Evolutionary conservation across 352 stramenopile genomes (phyloP).

Genomic region (Globisporangium mamillatum): DNA sequence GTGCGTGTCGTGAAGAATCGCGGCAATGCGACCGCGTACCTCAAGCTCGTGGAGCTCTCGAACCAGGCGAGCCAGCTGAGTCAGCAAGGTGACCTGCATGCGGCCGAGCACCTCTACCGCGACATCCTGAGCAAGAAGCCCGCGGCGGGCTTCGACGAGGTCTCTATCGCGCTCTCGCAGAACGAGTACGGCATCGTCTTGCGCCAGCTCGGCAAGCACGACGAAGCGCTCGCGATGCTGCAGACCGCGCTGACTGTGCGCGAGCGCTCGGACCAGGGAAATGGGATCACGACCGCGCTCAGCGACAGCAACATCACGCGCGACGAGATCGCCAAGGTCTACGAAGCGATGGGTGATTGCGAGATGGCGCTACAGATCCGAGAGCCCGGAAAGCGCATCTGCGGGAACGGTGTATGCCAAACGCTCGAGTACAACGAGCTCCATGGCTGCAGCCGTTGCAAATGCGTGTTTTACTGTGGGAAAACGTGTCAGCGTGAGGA

Average conservation of each 20-base stretch:
- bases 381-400: conserved; percentile 46
- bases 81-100: conserved; percentile 33
- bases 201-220: conserved; percentile 39
- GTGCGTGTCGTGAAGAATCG: conserved; percentile 26
- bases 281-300: conserved; percentile 34
- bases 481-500: conserved; percentile 61
- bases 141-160: conserved; percentile 51
- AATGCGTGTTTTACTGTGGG: conserved; percentile 68
- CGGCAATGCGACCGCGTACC: conserved; percentile 38
- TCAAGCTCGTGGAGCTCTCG: conserved; percentile 42
- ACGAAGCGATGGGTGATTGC: conserved; percentile 60
- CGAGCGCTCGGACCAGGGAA: conserved; percentile 32
- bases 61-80: conserved; percentile 44
- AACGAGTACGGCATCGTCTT: conserved; percentile 49
- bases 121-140: conserved; percentile 41
- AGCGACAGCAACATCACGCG: conserved; percentile 65
- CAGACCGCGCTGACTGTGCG: conserved; percentile 40
- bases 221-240: conserved; percentile 52
- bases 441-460: conserved; percentile 53
- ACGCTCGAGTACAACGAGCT: conserved; percentile 52
- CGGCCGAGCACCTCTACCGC: conserved; percentile 46
- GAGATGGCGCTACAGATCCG: conserved; percentile 39
- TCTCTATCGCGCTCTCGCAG: conserved; percentile 60
- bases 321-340: conserved; percentile 70
- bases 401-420: conserved; percentile 45